These are phyloP conservation scores for Thielaviopsis musarum DNA, from an alignment of 2,329 filamentous ascomycete species.

Conservation along the genomic window DNA sequence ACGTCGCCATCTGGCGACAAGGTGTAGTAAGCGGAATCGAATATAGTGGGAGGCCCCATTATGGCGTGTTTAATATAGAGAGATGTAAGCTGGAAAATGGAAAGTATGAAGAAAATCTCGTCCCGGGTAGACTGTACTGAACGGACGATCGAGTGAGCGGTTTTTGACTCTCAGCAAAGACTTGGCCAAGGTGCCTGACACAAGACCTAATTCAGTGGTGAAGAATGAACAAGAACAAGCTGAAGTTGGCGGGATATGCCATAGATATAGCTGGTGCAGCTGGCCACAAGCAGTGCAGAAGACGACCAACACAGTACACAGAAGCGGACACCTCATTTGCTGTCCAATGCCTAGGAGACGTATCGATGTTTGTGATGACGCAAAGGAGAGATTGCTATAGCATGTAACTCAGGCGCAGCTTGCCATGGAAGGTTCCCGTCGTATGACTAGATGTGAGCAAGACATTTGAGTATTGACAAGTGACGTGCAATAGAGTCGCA, in stretches of 20 bases:
- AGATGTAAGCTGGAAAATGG: not conserved
- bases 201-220: not conserved
- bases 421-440: not conserved
- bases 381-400: not conserved
- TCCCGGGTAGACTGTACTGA: not conserved
- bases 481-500: not conserved
- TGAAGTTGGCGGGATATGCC: too few species aligned
- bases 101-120: not conserved
- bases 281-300: too few species aligned
- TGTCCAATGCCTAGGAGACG: too few species aligned
- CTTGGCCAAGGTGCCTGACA: not conserved
- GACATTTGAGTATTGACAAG: not conserved
- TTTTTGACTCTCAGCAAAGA: too few species aligned
- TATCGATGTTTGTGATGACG: not conserved
- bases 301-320: too few species aligned
- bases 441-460: not conserved
- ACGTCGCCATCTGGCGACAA: not conserved
- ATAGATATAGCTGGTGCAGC: too few species aligned
- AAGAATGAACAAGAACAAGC: too few species aligned
- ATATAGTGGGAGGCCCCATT: slow-evolving; percentile 11
- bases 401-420: not conserved
- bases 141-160: not conserved
- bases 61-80: not conserved
- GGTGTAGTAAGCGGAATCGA: slow-evolving; percentile 7
- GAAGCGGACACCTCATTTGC: too few species aligned